A percentile compares a stretch with the other conserved stretches of the same genome.
Evolutionary conservation across 1,284 basidiomycete species (phyloP).

Genomic region (Ceratorhiza oryzae-sativae): DNA sequence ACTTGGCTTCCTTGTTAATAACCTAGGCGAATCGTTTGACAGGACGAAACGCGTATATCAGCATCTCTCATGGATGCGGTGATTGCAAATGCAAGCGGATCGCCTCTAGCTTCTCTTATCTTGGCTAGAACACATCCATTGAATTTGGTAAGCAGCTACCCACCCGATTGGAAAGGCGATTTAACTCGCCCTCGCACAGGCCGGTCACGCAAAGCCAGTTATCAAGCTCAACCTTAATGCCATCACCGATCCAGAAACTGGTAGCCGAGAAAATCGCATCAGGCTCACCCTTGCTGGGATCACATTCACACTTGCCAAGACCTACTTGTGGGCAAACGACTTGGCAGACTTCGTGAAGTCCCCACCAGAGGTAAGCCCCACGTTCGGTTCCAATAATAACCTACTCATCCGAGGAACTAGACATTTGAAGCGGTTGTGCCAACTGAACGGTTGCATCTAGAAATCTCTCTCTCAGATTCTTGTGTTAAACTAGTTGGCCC

Average conservation of each 20-base stretch:
- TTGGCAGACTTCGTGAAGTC: constrained; percentile 76
- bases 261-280: constrained; percentile 81
- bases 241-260: constrained; percentile 66
- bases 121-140: constrained; percentile 61
- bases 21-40: constrained; percentile 36
- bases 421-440: constrained; percentile 94
- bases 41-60: constrained; percentile 76
- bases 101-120: constrained; percentile 54
- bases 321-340: constrained; percentile 71
- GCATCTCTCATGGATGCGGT: constrained; percentile 68
- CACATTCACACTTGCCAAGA: constrained; percentile 68
- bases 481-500: constrained; percentile 70
- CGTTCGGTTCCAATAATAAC: constrained; percentile 2
- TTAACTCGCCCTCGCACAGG: constrained; percentile 36
- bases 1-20: background rate
- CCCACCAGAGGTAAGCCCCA: constrained; percentile 78
- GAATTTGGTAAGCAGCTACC: constrained; percentile 58
- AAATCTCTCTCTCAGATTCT: constrained; percentile 70
- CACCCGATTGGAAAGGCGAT: background rate
- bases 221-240: constrained; percentile 75
- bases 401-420: constrained; percentile 51
- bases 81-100: constrained; percentile 57
- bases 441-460: constrained; percentile 81
- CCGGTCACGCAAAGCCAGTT: constrained; percentile 56
- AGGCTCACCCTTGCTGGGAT: constrained; percentile 70